Conservation (phyloP, 2,329 filamentous ascomycete genomes). For the Fusarium udum region DNA sequence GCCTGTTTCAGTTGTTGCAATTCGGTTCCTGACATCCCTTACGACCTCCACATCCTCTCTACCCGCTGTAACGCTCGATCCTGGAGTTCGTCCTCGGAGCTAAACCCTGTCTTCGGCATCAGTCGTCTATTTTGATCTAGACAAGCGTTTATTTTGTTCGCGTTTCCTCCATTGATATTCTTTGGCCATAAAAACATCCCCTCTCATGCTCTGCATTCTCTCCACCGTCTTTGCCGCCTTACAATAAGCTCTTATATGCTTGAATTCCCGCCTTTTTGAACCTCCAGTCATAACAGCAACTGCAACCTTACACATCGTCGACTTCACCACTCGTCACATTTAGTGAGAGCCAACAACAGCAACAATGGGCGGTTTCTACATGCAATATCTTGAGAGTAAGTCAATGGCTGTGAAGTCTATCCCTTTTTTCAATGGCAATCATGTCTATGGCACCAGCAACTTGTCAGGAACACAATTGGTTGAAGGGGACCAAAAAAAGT, state of each 20-base stretch:
- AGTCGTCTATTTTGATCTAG: constrained; percentile 35
- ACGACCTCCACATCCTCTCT: constrained; percentile 28
- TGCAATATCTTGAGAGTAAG: constrained; percentile 81
- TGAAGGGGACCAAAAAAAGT: neutral
- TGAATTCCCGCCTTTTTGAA: constrained; percentile 36
- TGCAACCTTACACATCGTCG: constrained; percentile 12
- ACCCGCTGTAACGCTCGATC: constrained; percentile 28
- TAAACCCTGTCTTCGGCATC: constrained; percentile 29
- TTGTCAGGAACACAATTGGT: constrained; percentile 13
- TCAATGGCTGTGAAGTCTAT: constrained; percentile 46
- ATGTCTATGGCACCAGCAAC: constrained; percentile 27
- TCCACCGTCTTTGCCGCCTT: constrained; percentile 23
- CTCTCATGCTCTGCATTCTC: constrained; percentile 10
- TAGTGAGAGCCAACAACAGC: constrained; percentile 33
- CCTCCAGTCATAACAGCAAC: constrained; percentile 18
- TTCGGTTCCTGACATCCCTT: constrained; percentile 18
- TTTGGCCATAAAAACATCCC: constrained; percentile 14
- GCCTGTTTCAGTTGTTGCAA: constrained; percentile 22
- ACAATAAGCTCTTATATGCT: constrained; percentile 27
- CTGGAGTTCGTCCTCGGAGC: constrained; percentile 27
- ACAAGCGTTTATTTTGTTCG: constrained; percentile 37
- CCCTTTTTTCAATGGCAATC: constrained; percentile 32
- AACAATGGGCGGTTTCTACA: constrained; percentile 72
- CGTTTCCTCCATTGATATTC: constrained; percentile 24
- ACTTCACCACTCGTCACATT: constrained; percentile 30